Conservation (phyloP, 2,329 filamentous ascomycete genomes). For the Neopestalotiopsis clavispora region DNA sequence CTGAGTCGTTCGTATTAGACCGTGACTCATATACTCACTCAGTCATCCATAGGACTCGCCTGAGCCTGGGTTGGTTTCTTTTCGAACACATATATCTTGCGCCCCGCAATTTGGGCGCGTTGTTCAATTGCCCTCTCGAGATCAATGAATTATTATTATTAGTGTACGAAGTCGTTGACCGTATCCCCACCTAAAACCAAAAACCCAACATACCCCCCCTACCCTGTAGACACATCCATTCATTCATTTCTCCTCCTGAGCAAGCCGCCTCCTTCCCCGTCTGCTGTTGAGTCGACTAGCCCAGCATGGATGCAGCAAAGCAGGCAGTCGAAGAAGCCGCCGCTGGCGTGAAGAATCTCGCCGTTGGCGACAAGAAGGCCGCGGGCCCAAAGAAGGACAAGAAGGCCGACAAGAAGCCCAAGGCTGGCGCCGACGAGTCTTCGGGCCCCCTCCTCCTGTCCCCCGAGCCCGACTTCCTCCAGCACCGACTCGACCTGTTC, state of each 20-base stretch:
- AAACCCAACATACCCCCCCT: background rate
- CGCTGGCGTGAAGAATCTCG: constrained; percentile 58
- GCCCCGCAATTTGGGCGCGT: background rate
- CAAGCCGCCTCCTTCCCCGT: background rate
- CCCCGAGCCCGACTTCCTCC: constrained; percentile 75
- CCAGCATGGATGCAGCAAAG: constrained; percentile 50
- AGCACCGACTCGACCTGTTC: constrained; percentile 85
- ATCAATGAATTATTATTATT: background rate
- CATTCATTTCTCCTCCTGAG: background rate
- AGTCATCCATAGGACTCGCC: background rate
- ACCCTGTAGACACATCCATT: background rate
- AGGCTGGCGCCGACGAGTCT: constrained; percentile 44
- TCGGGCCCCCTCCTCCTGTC: constrained; percentile 52
- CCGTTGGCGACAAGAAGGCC: constrained; percentile 43
- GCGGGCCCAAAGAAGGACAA: constrained; percentile 32
- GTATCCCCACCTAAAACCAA: constrained; percentile 5
- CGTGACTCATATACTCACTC: background rate
- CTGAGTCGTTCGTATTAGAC: background rate
- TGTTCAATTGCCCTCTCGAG: background rate
- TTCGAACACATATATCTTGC: background rate
- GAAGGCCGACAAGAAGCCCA: constrained; percentile 48
- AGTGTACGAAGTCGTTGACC: too few species aligned
- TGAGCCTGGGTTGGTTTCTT: background rate
- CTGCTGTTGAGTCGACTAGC: background rate
- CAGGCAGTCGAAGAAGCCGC: constrained; percentile 50